Percentiles rank a stretch among this genome's conserved stretches.
phyloP scores from a whole-genome alignment of 2,329 filamentous ascomycete species.

The Aspergillus latus region DNA sequence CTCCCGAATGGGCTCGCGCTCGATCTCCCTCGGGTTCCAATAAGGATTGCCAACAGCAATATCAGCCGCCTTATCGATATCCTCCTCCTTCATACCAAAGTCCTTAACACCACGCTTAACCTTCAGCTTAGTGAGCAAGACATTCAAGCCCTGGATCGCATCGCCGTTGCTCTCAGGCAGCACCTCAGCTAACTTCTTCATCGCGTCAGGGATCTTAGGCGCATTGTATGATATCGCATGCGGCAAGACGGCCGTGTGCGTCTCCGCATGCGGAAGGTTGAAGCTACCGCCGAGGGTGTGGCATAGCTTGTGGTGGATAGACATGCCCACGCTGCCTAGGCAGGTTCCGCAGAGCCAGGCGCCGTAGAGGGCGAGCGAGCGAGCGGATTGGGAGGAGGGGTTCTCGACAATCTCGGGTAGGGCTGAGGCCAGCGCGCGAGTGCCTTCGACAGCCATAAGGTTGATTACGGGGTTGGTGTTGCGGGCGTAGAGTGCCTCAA shows the following conservation, averaged over 20 bases:
- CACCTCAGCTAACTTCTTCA: slow-evolving; percentile 54
- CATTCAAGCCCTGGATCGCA: slow-evolving; percentile 58
- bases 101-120: slow-evolving; percentile 56
- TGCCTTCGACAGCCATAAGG: slow-evolving; percentile 60
- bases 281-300: slow-evolving; percentile 65
- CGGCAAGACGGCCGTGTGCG: slow-evolving; percentile 63
- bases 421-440: slow-evolving; percentile 52
- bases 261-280: slow-evolving; percentile 64
- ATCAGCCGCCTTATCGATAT: slow-evolving; percentile 61
- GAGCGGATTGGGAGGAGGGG: slow-evolving; percentile 47
- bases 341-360: slow-evolving; percentile 65
- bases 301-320: slow-evolving; percentile 67
- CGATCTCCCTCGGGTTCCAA: slow-evolving; percentile 58
- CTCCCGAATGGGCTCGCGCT: slow-evolving; percentile 54
- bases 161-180: slow-evolving; percentile 60
- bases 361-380: slow-evolving; percentile 58
- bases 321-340: slow-evolving; percentile 61
- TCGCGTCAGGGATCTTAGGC: slow-evolving; percentile 53
- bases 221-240: slow-evolving; percentile 65
- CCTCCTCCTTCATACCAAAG: slow-evolving; percentile 60
- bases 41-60: slow-evolving; percentile 60
- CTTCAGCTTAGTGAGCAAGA: slow-evolving; percentile 53
- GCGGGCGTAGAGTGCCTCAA: slow-evolving; percentile 63
- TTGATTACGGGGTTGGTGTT: slow-evolving; percentile 62
- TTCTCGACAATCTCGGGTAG: slow-evolving; percentile 55